Base-by-base conservation (phyloP, 257 asterid genomes). In the Anisodus acutangulus region DNA sequence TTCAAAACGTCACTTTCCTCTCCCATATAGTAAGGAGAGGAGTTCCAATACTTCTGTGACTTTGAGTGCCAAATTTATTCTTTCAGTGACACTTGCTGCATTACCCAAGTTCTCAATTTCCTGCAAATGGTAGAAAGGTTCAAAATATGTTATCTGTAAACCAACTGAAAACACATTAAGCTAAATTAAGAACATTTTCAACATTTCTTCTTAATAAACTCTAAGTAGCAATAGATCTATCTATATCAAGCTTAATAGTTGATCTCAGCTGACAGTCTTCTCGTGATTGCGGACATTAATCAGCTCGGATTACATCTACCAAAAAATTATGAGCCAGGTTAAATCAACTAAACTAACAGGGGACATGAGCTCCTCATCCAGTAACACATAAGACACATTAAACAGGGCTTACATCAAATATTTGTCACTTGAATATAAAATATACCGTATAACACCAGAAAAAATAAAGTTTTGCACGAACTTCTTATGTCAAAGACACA, bases 11-110 rank as follows among this genome's bases (percentile, higher is more conserved):
- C 86, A 41, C 71, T 84, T 82, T 62, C 87, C 72, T 89, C 94
- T 84, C 88, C 91, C 59, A 90, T 86, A 85, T 79, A 87, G 88
- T 91, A 94, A 47, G 93, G 91, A 67, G 95, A 93, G 6, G 91
- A 82, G 4, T 79, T 81, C 85, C 91, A 89, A 72, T 69, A 84
- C 64, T 85, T 88, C 64, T 87, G 90, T 83, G 92, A 78, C 85
- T n/a, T 85, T 53, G 54, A 41, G 26, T 87, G 85, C 91, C 91
- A 88, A 79, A 59, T 72, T 0, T 35, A 10, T 8, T 31, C 84
- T 78, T 67, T 62, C 88, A 53, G 82, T 58, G 53, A 90, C 83
- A 63, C 70, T 82, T 22, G 68, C 76, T 7, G 94, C 96, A 51
- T 86, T 82, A 35, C 93, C 93, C 72, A 93, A 80, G 67, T 64